Evolutionary conservation across 164 flowering plant genomes (phyloP), one percentile per base, ranked within the genome.

Genomic region (Magnolia changhungtana): DNA sequence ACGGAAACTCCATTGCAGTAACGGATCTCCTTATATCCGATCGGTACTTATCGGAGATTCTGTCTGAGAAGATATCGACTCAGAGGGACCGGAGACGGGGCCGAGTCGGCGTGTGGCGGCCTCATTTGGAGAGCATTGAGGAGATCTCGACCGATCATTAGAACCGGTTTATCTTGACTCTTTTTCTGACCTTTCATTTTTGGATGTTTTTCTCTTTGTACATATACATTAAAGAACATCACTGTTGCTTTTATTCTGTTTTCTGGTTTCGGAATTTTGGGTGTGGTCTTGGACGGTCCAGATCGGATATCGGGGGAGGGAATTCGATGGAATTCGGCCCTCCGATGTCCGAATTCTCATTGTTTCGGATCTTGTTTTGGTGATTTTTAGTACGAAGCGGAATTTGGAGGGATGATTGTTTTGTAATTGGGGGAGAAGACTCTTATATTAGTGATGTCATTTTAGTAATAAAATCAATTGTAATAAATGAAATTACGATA

Each of bases 51-150:
- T 87, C 84, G 24, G 98, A 95, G 76, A 89, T 93, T 73, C 77
- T 93, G 14, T 90, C 94, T 13, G 97, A 93, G 80, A 93, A 89
- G 75, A 31, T 82, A 2, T 85, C 95, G 14, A 86, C 88, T 19
- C 95, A 87, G 58, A 83, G 85, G 71, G 93, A 94, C 77, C 85
- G 89, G 27, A 79, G 95, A 72, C 83, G 95, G 78, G 97, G 98
- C 5, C 88, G 97, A 1, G 90, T 83, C 13, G 94, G 86, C 0
- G 89, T 95, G 0, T 95, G 97, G 98, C 86, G 98, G 64, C 98
- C 98, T 29, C 95, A 88, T 75, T 80, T 95, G 58, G 95, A 93
- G 80, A 95, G 97, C 87, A 95, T 95, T 18, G 86, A 86, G 1
- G 98, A 95, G 83, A 74, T 88, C 2, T 78, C 88, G 7, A 67